These are phyloP conservation scores for Citrullus mucosospermus DNA, from an alignment of 306 rosid genomes.

Conservation along the genomic window DNA sequence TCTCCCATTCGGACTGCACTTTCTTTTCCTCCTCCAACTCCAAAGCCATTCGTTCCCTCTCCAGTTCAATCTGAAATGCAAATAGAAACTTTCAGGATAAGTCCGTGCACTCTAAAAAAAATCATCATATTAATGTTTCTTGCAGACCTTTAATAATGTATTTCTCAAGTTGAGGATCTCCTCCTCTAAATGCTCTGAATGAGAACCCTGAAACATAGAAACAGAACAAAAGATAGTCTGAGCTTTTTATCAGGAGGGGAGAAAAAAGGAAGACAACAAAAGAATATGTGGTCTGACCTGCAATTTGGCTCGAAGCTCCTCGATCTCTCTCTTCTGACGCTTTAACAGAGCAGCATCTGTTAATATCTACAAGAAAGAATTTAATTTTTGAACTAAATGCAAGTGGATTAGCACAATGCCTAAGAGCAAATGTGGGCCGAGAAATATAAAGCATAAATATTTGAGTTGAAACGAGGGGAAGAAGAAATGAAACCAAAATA, in stretches of 20 bases:
- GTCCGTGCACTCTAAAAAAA: slow-evolving; percentile 1
- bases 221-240: slow-evolving; percentile 7
- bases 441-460: slow-evolving; percentile 5
- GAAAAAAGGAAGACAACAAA: neutral
- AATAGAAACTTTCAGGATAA: slow-evolving; percentile 14
- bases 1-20: slow-evolving; percentile 86
- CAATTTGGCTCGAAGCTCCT: slow-evolving; percentile 80
- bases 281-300: slow-evolving; percentile 40
- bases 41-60: slow-evolving; percentile 92
- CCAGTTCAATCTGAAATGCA: slow-evolving; percentile 63
- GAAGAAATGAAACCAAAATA: slow-evolving; percentile 2
- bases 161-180: slow-evolving; percentile 84
- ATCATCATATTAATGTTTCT: slow-evolving; percentile 11
- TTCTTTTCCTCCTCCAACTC: slow-evolving; percentile 92
- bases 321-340: slow-evolving; percentile 94
- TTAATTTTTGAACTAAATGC: neutral
- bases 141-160: slow-evolving; percentile 64
- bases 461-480: neutral
- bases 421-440: slow-evolving; percentile 10
- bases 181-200: slow-evolving; percentile 74
- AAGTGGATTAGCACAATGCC: slow-evolving; percentile 2
- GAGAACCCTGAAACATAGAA: slow-evolving; percentile 56
- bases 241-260: neutral
- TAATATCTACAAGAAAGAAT: slow-evolving; percentile 44
- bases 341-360: slow-evolving; percentile 97